These are phyloP conservation scores for Patellaria atrata DNA, from an alignment of 495 filamentous ascomycete genomes.

Conservation along the genomic window DNA sequence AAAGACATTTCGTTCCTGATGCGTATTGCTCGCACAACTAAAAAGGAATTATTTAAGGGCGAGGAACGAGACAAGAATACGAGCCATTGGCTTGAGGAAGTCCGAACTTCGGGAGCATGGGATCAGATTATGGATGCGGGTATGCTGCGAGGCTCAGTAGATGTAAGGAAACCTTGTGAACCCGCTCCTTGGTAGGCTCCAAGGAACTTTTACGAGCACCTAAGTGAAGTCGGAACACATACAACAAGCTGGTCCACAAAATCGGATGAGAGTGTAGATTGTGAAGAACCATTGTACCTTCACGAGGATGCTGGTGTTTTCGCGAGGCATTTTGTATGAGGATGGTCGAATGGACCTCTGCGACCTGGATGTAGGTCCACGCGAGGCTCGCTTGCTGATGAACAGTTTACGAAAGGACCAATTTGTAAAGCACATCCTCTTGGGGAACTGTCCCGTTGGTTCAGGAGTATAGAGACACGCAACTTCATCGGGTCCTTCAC, in stretches of 20 bases:
- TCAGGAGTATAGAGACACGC: conserved; percentile 27
- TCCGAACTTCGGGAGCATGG: conserved; percentile 20
- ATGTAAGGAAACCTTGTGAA: conserved; percentile 22
- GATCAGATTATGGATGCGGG: conserved; percentile 14
- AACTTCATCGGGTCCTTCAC: conserved; percentile 24
- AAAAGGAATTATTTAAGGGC: conserved; percentile 10
- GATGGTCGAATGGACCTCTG: conserved; percentile 25
- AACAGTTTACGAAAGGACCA: conserved; percentile 23
- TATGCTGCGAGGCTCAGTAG: conserved; percentile 13
- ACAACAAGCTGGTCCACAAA: conserved; percentile 3
- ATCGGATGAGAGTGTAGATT: conserved; percentile 5
- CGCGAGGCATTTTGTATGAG: conserved; percentile 23
- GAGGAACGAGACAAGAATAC: conserved; percentile 10
- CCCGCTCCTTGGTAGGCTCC: conserved; percentile 16
- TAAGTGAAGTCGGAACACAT: conserved; percentile 10
- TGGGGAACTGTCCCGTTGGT: conserved; percentile 33
- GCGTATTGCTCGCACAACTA: conserved; percentile 11
- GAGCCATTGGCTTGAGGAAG: conserved; percentile 14
- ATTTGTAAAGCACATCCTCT: conserved; percentile 29
- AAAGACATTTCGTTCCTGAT: conserved; percentile 18
- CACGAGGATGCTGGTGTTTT: conserved; percentile 20
- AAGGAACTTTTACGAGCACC: conserved; percentile 21
- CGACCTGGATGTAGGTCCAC: conserved; percentile 29
- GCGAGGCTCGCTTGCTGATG: conserved; percentile 26
- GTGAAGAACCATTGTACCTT: conserved; percentile 18